Evolutionary conservation across 352 stramenopile genomes (phyloP).

Genomic region (Pythium phragmitis): DNA sequence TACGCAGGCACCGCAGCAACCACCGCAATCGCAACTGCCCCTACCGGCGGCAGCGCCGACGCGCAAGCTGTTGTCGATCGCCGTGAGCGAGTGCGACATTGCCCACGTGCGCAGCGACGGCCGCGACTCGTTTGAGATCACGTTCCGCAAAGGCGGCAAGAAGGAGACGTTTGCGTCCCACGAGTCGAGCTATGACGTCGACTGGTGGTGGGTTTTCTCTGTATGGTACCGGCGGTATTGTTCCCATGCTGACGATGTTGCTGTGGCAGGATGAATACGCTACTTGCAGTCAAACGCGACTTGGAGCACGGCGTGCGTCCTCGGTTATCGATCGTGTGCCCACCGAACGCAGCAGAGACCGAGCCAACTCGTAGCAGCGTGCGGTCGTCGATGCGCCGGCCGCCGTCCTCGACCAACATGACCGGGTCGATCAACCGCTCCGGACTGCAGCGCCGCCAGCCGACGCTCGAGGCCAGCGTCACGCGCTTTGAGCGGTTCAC

Average conservation of each 20-base stretch:
- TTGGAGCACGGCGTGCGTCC: constrained; percentile 62
- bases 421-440: constrained; percentile 25
- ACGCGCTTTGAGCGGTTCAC: constrained; percentile 81
- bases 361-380: constrained; percentile 24
- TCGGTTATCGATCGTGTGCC: constrained; percentile 60
- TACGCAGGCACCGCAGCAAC: background rate
- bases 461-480: constrained; percentile 56
- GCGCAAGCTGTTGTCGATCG: constrained; percentile 55
- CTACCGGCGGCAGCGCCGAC: constrained; percentile 23
- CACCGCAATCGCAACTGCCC: background rate
- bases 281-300: constrained; percentile 77
- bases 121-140: constrained; percentile 82
- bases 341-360: constrained; percentile 25
- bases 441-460: constrained; percentile 60
- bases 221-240: background rate
- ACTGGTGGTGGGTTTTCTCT: constrained; percentile 71
- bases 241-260: background rate
- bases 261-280: constrained; percentile 69
- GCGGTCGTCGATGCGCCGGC: constrained; percentile 29
- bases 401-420: constrained; percentile 31
- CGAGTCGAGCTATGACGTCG: constrained; percentile 81
- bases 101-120: constrained; percentile 81
- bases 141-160: constrained; percentile 44
- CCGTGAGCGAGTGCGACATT: constrained; percentile 67
- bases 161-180: constrained; percentile 86